phyloP scores from a whole-genome alignment of 352 stramenopile species.

The Phytophthora megakarya region DNA sequence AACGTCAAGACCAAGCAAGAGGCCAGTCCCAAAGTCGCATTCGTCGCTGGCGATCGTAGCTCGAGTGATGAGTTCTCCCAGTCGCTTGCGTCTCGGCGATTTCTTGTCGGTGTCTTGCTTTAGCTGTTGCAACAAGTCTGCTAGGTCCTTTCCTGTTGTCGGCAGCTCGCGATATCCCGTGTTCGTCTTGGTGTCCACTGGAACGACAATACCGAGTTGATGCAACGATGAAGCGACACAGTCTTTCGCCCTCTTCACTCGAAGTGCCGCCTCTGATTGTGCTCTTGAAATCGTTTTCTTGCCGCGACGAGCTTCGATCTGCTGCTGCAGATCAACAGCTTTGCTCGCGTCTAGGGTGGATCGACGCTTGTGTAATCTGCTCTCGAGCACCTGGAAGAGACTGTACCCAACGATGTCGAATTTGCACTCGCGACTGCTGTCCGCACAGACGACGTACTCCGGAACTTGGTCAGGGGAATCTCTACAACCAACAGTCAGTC shows the following conservation, averaged over 20 bases:
- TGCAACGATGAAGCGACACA: constrained; percentile 43
- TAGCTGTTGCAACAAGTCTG: constrained; percentile 39
- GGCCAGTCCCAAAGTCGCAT: constrained; percentile 68
- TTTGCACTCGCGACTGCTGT: constrained; percentile 34
- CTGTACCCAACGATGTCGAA: constrained; percentile 43
- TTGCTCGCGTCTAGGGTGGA: constrained; percentile 15
- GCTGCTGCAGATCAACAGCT: constrained; percentile 13
- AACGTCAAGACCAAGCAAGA: constrained; percentile 66
- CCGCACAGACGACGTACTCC: constrained; percentile 44
- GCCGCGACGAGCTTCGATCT: constrained; percentile 18
- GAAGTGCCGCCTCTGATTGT: constrained; percentile 21
- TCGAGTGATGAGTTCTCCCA: constrained; percentile 64
- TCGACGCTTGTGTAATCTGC: constrained; percentile 14
- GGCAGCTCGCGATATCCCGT: constrained; percentile 63
- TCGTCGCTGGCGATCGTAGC: constrained; percentile 74
- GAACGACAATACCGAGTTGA: constrained; percentile 58
- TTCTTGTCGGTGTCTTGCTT: constrained; percentile 23
- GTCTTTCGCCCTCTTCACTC: constrained; percentile 38
- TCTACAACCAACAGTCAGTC: constrained; percentile 23
- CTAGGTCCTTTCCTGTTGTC: constrained; percentile 37
- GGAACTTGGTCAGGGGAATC: constrained; percentile 49
- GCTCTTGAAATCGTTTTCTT: constrained; percentile 17
- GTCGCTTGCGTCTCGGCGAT: constrained; percentile 31
- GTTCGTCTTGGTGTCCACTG: constrained; percentile 51
- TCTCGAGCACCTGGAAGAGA: constrained; percentile 51